Evolutionary conservation across 306 rosid genomes (phyloP).

Genomic region (Mimosa bimucronata): DNA sequence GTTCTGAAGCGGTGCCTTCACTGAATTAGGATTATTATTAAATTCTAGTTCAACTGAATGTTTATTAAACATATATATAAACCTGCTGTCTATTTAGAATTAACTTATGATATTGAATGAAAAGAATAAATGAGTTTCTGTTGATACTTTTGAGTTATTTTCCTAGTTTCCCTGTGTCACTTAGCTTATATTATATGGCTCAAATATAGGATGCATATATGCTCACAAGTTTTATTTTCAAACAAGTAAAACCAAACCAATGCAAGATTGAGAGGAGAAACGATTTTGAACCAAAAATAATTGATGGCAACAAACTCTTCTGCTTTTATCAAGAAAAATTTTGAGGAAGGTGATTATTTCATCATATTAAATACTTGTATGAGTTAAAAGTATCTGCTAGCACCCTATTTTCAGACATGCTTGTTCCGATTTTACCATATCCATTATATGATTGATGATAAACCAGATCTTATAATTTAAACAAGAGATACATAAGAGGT

Average conservation of each 20-base stretch:
- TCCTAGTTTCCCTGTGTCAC: neutral
- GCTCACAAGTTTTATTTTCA: slow-evolving; percentile 39
- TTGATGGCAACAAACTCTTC: neutral
- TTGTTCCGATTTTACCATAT: slow-evolving; percentile 37
- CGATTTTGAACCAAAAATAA: neutral
- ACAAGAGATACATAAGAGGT: slow-evolving; percentile 15
- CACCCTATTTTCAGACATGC: slow-evolving; percentile 39
- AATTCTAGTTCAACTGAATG: neutral
- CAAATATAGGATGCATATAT: slow-evolving; percentile 36
- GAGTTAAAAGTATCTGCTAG: slow-evolving; percentile 27
- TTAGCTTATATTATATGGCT: slow-evolving; percentile 28
- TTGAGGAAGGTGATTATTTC: neutral
- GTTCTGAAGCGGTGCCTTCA: neutral
- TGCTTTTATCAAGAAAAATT: neutral
- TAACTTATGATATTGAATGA: neutral
- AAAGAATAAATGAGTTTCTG: neutral
- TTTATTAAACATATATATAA: neutral
- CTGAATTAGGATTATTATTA: neutral
- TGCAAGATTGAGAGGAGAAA: slow-evolving; percentile 28
- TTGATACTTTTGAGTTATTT: neutral
- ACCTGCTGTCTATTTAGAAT: neutral
- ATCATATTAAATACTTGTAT: neutral
- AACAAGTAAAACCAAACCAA: slow-evolving; percentile 42
- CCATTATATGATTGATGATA: slow-evolving; percentile 38
- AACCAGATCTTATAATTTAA: slow-evolving; percentile 35